Evolutionary conservation across 2,329 filamentous ascomycete species (phyloP).

Genomic region (Colletotrichum paranaense): DNA sequence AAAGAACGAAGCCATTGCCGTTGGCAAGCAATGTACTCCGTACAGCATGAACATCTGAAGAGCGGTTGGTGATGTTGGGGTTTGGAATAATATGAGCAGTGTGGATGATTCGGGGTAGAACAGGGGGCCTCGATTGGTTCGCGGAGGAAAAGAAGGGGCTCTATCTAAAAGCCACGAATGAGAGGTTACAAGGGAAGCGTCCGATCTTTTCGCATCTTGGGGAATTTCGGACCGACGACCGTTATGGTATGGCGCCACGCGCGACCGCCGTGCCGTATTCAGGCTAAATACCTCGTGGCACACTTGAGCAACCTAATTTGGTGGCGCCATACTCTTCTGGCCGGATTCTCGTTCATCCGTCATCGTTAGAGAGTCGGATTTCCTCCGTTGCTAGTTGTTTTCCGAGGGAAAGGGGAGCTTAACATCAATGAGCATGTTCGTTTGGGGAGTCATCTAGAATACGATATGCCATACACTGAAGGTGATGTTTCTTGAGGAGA

Average conservation of each 20-base stretch:
- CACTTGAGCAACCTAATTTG: conserved; percentile 24
- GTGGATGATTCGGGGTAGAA: conserved; percentile 35
- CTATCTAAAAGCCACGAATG: conserved; percentile 32
- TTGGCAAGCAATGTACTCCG: not conserved
- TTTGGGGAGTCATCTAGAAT: not conserved
- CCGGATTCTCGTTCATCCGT: not conserved
- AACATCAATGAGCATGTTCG: not conserved
- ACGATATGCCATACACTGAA: not conserved
- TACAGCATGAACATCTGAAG: not conserved
- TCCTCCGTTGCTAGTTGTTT: not conserved
- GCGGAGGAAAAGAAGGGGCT: conserved; percentile 14
- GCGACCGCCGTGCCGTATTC: conserved; percentile 28
- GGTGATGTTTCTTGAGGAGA: not conserved
- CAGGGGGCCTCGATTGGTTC: conserved; percentile 30
- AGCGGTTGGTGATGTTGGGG: not conserved
- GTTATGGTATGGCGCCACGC: conserved; percentile 35
- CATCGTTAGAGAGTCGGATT: not conserved
- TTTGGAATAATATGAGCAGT: conserved; percentile 8
- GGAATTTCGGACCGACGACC: conserved; percentile 35
- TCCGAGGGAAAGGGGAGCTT: not conserved
- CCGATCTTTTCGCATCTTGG: conserved; percentile 34
- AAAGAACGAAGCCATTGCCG: not conserved
- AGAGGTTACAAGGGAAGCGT: not conserved
- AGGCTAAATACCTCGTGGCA: conserved; percentile 35
- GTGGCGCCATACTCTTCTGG: conserved; percentile 8